These are phyloP conservation scores for Bertia moriformis DNA, from an alignment of 2,329 filamentous ascomycete genomes.

Conservation along the genomic window DNA sequence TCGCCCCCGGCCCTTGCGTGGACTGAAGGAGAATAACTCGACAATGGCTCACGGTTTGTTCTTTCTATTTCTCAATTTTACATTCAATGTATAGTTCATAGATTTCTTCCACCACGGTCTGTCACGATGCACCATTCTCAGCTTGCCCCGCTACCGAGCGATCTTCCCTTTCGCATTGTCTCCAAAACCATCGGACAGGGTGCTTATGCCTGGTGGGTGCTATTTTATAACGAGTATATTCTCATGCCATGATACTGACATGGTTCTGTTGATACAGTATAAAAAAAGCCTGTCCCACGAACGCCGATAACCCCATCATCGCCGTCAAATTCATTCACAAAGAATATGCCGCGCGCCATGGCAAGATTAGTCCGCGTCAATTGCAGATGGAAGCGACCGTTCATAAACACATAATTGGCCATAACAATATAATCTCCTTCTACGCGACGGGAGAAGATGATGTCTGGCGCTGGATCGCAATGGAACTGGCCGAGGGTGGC, in stretches of 20 bases:
- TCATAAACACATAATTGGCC: slow-evolving; percentile 75
- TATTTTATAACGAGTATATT: slow-evolving; percentile 7
- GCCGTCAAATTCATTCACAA: slow-evolving; percentile 99
- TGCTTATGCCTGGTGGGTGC: slow-evolving; percentile 84
- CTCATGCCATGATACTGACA: slow-evolving; percentile 7
- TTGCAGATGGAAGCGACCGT: slow-evolving; percentile 82
- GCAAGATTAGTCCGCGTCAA: slow-evolving; percentile 77
- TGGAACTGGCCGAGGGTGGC: slow-evolving; percentile 90
- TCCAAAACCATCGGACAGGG: slow-evolving; percentile 94
- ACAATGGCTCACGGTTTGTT: no score
- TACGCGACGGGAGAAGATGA: slow-evolving; percentile 74
- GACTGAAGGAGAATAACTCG: no score
- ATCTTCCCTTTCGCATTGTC: slow-evolving; percentile 84
- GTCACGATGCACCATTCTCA: slow-evolving; percentile 61
- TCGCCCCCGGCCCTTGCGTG: no score
- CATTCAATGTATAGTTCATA: no score
- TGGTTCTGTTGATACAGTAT: no score
- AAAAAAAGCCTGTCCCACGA: slow-evolving; percentile 75
- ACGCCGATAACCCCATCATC: slow-evolving; percentile 61
- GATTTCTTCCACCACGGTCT: not conserved
- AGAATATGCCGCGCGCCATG: slow-evolving; percentile 77
- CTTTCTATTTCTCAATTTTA: no score
- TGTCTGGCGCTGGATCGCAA: slow-evolving; percentile 91
- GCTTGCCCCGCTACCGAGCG: slow-evolving; percentile 66
- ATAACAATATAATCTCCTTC: slow-evolving; percentile 88